A percentile compares a stretch with the other conserved stretches of the same genome.
Conservation (phyloP, 2,329 filamentous ascomycete species). For the Ilyonectria sp. region DNA sequence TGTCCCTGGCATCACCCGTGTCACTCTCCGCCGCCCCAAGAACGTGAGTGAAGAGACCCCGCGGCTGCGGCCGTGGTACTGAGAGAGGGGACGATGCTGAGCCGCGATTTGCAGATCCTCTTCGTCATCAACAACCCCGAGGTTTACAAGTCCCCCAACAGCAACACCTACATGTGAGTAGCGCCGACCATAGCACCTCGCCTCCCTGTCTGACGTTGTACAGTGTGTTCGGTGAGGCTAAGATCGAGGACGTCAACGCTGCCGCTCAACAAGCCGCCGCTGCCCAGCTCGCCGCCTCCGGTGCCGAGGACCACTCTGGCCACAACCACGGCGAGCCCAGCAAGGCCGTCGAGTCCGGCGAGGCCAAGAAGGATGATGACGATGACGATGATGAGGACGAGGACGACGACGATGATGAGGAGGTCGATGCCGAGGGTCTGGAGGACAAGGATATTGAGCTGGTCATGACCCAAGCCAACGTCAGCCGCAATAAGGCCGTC, state of each 20-base stretch:
- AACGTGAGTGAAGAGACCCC: slow-evolving; percentile 81
- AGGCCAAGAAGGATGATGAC: slow-evolving; percentile 86
- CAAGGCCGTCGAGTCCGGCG: slow-evolving; percentile 73
- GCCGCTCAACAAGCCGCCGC: slow-evolving; percentile 96
- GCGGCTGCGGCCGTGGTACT: slow-evolving; percentile 16
- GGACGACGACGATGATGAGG: slow-evolving; percentile 93
- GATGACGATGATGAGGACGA: slow-evolving; percentile 81
- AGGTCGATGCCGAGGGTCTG: slow-evolving; percentile 93
- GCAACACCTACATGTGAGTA: slow-evolving; percentile 99
- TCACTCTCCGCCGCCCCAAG: slow-evolving; percentile 98
- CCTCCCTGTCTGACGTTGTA: slow-evolving; percentile 28
- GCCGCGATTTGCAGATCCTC: slow-evolving; percentile 78
- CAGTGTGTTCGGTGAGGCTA: slow-evolving; percentile 99
- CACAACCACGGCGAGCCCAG: slow-evolving; percentile 80
- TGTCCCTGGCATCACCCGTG: slow-evolving; percentile 96
- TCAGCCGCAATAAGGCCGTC: slow-evolving; percentile 98
- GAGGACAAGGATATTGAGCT: slow-evolving; percentile 99
- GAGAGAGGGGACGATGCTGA: slow-evolving; percentile 42
- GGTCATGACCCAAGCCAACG: slow-evolving; percentile 97
- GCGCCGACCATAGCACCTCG: not conserved
- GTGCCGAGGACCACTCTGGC: slow-evolving; percentile 76
- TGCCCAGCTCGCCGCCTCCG: slow-evolving; percentile 88
- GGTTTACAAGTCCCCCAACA: slow-evolving; percentile 99
- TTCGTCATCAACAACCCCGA: slow-evolving; percentile 99
- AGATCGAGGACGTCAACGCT: slow-evolving; percentile 99